A percentile compares a stretch with the other conserved stretches of the same genome.
phyloP scores from a whole-genome alignment of 768 basidiomycete genomes.

The Podaxis sp. region DNA sequence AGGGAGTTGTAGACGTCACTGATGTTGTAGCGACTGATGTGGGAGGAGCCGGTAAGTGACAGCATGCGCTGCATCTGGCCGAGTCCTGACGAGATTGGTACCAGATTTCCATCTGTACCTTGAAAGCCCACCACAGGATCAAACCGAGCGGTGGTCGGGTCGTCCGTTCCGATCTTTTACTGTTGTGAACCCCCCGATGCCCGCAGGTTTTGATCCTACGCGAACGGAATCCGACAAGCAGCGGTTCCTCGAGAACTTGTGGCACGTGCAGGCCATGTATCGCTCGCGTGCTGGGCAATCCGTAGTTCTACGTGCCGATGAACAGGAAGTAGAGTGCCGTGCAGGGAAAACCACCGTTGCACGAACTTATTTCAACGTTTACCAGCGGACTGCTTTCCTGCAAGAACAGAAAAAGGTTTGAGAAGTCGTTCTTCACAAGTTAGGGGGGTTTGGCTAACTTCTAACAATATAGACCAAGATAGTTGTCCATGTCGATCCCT shows the following conservation, averaged over 20 bases:
- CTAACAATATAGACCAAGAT: conserved; percentile 68
- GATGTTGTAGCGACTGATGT: conserved; percentile 84
- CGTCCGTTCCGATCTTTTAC: conserved; percentile 80
- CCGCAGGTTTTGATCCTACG: conserved; percentile 64
- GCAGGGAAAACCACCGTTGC: conserved; percentile 64
- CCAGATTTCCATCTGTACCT: conserved; percentile 85
- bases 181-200: conserved; percentile 73
- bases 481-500: conserved; percentile 81
- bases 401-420: conserved; percentile 78
- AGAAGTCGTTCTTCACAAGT: conserved; percentile 3
- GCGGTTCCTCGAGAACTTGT: conserved; percentile 86
- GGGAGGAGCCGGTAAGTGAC: conserved; percentile 74
- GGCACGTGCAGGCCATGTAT: conserved; percentile 83
- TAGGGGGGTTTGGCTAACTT: neutral
- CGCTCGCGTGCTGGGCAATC: conserved; percentile 73
- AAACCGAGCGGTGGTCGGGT: conserved; percentile 84
- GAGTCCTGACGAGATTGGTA: conserved; percentile 7
- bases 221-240: conserved; percentile 68
- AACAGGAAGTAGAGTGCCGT: conserved; percentile 73
- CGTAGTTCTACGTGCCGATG: conserved; percentile 67
- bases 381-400: conserved; percentile 77
- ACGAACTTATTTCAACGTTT: conserved; percentile 87
- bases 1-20: conserved; percentile 81
- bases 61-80: conserved; percentile 8
- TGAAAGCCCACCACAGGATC: conserved; percentile 79